Conservation (phyloP, 495 filamentous ascomycete species). For the Aspergillus hancockii region DNA sequence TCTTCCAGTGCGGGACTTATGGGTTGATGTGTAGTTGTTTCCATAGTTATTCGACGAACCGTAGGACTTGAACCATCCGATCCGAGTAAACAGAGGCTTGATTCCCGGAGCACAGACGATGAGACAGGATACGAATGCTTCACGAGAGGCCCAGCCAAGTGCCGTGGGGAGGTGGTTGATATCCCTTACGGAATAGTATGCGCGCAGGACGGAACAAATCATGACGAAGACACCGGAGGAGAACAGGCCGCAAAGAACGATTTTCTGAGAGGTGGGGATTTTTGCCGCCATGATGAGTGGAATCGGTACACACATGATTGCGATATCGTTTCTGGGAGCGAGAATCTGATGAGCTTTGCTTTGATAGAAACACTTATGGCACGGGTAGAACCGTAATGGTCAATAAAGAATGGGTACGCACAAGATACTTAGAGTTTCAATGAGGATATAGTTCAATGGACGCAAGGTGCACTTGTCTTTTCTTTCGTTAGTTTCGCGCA, state of each 20-base stretch:
- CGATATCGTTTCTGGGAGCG: slow-evolving; percentile 10
- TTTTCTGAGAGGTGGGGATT: slow-evolving; percentile 9
- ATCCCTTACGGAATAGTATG: slow-evolving; percentile 17
- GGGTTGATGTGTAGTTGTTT: neutral
- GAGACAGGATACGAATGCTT: slow-evolving; percentile 19
- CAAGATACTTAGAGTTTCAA: slow-evolving; percentile 20
- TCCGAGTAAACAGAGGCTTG: slow-evolving; percentile 16
- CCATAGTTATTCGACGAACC: slow-evolving; percentile 3
- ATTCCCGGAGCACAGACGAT: slow-evolving; percentile 16
- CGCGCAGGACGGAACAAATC: slow-evolving; percentile 21
- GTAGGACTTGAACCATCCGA: slow-evolving; percentile 10
- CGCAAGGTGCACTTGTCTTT: slow-evolving; percentile 22
- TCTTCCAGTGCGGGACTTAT: neutral
- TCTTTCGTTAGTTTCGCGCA: neutral
- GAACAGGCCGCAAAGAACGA: slow-evolving; percentile 10
- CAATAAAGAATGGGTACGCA: slow-evolving; percentile 5
- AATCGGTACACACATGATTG: slow-evolving; percentile 14
- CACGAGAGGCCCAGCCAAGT: slow-evolving; percentile 22
- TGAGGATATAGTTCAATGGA: slow-evolving; percentile 18
- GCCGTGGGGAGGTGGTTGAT: slow-evolving; percentile 15
- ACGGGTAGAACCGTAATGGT: too few relatives aligned
- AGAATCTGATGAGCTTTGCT: neutral
- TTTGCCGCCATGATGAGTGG: slow-evolving; percentile 10
- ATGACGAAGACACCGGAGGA: slow-evolving; percentile 25
- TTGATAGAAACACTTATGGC: too few relatives aligned